Evolutionary conservation across 2,329 filamentous ascomycete species (phyloP).

Genomic region (Emergomyces pasteurianus): DNA sequence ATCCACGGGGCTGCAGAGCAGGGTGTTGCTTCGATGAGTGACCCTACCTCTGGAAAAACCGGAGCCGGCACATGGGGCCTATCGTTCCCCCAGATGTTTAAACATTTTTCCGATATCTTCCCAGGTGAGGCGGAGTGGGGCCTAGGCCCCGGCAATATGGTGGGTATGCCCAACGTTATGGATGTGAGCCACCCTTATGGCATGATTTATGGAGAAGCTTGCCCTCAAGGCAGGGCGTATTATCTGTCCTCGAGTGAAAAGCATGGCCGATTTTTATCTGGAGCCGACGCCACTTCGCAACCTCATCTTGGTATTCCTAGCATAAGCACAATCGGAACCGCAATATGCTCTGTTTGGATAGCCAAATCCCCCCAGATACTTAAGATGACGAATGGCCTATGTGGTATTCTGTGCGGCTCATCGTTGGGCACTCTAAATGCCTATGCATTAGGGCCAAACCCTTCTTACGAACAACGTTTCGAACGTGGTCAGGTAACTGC

Average conservation of each 20-base stretch:
- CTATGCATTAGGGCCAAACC: slow-evolving; percentile 59
- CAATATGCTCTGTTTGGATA: slow-evolving; percentile 74
- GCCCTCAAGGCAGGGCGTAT: slow-evolving; percentile 68
- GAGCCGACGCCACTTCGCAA: slow-evolving; percentile 48
- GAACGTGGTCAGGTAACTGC: slow-evolving; percentile 68
- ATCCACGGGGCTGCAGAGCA: slow-evolving; percentile 74
- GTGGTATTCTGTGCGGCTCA: slow-evolving; percentile 75
- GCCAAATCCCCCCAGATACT: slow-evolving; percentile 68
- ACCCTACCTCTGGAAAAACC: slow-evolving; percentile 57
- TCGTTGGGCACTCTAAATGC: slow-evolving; percentile 71
- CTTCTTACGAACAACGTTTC: slow-evolving; percentile 49
- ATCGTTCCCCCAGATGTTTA: slow-evolving; percentile 60
- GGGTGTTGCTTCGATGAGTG: slow-evolving; percentile 67
- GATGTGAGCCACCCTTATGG: slow-evolving; percentile 81
- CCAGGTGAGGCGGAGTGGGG: slow-evolving; percentile 66
- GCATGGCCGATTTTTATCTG: slow-evolving; percentile 60
- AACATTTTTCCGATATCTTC: slow-evolving; percentile 66
- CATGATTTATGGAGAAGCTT: slow-evolving; percentile 73
- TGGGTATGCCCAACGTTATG: slow-evolving; percentile 74
- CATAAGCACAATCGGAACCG: slow-evolving; percentile 56
- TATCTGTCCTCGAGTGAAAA: slow-evolving; percentile 64
- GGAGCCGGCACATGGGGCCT: slow-evolving; percentile 66
- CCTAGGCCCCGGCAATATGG: slow-evolving; percentile 60
- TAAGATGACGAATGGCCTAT: slow-evolving; percentile 58
- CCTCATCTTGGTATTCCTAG: slow-evolving; percentile 64